Conservation (phyloP, 1,284 basidiomycete genomes). For the Neolentinus lepideus region DNA sequence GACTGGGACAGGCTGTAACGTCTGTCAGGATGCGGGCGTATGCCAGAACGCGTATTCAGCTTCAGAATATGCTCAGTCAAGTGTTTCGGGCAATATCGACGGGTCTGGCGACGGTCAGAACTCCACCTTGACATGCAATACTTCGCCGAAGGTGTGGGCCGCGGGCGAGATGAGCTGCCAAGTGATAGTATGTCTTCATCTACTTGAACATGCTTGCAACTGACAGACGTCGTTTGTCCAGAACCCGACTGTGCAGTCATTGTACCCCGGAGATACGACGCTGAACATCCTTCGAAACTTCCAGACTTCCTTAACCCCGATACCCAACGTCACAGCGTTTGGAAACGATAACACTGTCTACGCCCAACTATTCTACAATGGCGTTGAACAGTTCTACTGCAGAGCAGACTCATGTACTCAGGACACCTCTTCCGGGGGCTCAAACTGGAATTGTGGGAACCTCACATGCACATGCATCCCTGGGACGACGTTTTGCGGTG, state of each 20-base stretch:
- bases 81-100: constrained; percentile 7
- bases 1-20: constrained; percentile 74
- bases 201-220: constrained; percentile 12
- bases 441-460: constrained; percentile 62
- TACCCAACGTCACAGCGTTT: constrained; percentile 57
- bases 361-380: constrained; percentile 79
- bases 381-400: constrained; percentile 83
- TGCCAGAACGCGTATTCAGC: constrained; percentile 50
- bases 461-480: constrained; percentile 69
- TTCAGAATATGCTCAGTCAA: constrained; percentile 5
- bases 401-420: constrained; percentile 65
- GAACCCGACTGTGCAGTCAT: constrained; percentile 72
- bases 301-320: constrained; percentile 58
- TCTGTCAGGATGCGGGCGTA: constrained; percentile 53
- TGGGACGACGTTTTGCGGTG: constrained; percentile 72
- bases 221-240: constrained; percentile 20
- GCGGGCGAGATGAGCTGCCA: constrained; percentile 69
- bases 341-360: constrained; percentile 49
- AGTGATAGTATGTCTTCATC: constrained; percentile 50
- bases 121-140: constrained; percentile 58
- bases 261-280: constrained; percentile 63
- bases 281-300: constrained; percentile 76
- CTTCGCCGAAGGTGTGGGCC: constrained; percentile 51
- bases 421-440: constrained; percentile 29
- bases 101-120: constrained; percentile 31